A percentile compares a stretch with the other conserved stretches of the same genome.
phyloP scores from a whole-genome alignment of 2,329 filamentous ascomycete species.

The Zopfia rhizophila region DNA sequence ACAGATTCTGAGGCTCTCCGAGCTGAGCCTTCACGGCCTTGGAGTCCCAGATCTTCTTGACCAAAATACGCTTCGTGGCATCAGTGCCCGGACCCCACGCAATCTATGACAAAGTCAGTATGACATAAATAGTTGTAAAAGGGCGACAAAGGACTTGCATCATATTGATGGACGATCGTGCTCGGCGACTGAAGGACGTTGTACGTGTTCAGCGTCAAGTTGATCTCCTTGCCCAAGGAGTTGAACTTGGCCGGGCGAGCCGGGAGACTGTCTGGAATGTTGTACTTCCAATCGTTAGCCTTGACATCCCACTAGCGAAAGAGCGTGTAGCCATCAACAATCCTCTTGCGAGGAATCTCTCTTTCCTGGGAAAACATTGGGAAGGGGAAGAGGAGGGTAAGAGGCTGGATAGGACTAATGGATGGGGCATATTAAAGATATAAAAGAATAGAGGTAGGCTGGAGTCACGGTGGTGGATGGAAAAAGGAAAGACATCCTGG shows the following conservation, averaged over 20 bases:
- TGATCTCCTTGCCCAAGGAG: conserved; percentile 50
- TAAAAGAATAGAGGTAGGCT: too few species aligned
- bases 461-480: too few species aligned
- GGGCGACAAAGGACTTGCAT: conserved; percentile 68
- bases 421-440: too few species aligned
- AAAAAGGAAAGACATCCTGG: too few species aligned
- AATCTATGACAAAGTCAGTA: conserved; percentile 63
- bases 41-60: conserved; percentile 81
- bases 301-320: conserved; percentile 34
- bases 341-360: too few species aligned
- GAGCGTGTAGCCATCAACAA: too few species aligned
- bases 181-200: conserved; percentile 70
- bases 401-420: too few species aligned
- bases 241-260: conserved; percentile 50
- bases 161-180: conserved; percentile 80
- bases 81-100: conserved; percentile 70
- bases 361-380: too few species aligned
- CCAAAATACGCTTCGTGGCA: conserved; percentile 67
- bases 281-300: conserved; percentile 37
- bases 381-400: too few species aligned
- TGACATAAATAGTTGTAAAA: conserved; percentile 10
- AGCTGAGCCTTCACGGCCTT: conserved; percentile 67
- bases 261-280: conserved; percentile 38
- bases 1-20: conserved; percentile 57
- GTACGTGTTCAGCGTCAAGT: conserved; percentile 76